phyloP scores from a whole-genome alignment of 371 early-diverging fungal species.

The Batkoa obscura region DNA sequence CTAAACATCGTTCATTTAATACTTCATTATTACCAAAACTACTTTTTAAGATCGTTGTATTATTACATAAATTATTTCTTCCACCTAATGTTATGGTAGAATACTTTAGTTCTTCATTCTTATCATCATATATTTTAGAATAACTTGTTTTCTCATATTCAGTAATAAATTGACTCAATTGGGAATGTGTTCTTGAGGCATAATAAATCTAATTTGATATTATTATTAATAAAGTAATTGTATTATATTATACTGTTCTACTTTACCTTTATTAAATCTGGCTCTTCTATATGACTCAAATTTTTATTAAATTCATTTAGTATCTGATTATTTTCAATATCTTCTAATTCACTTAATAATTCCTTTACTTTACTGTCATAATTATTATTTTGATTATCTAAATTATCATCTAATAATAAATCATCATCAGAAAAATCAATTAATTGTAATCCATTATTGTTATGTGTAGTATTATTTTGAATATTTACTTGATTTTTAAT shows the following conservation, averaged over 20 bases:
- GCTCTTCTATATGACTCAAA: slow-evolving; percentile 18
- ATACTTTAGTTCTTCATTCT: slow-evolving; percentile 11
- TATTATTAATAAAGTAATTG: no score
- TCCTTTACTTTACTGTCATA: background rate
- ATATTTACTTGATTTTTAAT: no score
- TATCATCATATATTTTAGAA: slow-evolving; percentile 16
- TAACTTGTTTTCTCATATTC: slow-evolving; percentile 71
- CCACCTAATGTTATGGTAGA: slow-evolving; percentile 53
- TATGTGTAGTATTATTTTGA: no score
- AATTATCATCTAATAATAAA: background rate
- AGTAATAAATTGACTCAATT: slow-evolving; percentile 73
- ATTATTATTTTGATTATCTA: background rate
- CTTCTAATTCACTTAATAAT: slow-evolving; percentile 7
- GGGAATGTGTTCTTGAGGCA: slow-evolving; percentile 84
- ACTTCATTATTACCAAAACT: slow-evolving; percentile 21
- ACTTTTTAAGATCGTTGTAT: slow-evolving; percentile 25
- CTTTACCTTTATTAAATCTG: slow-evolving; percentile 22
- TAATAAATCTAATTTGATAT: slow-evolving; percentile 33
- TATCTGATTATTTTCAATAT: slow-evolving; percentile 7
- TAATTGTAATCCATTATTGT: no score
- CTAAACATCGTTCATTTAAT: slow-evolving; percentile 63
- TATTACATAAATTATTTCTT: slow-evolving; percentile 68
- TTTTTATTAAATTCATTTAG: background rate
- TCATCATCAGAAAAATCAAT: background rate
- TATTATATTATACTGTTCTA: no score